A percentile compares a stretch with the other conserved stretches of the same genome.
phyloP scores from a whole-genome alignment of 2,329 filamentous ascomycete genomes.

The Fusarium cyanostomum region DNA sequence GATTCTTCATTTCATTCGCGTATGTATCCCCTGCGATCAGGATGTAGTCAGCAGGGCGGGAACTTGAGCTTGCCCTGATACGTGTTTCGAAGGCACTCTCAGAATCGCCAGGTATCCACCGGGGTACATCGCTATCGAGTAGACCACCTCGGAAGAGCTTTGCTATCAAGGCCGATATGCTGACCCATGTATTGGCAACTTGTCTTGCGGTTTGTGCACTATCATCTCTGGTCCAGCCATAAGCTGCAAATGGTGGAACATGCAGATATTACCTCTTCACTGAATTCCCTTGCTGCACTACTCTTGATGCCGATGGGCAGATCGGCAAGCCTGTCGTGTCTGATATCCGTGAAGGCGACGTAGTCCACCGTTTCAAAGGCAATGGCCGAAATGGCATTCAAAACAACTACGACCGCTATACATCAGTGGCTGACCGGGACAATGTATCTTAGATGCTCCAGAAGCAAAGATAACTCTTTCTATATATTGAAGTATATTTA shows the following conservation, averaged over 20 bases:
- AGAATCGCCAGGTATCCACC: conserved; percentile 3
- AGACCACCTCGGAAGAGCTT: conserved; percentile 3
- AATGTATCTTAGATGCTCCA: background rate
- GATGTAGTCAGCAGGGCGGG: conserved; percentile 5
- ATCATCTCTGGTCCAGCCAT: background rate
- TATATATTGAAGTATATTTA: too few relatives aligned
- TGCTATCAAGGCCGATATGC: background rate
- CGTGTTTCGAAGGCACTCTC: background rate
- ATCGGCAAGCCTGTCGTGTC: conserved; percentile 11
- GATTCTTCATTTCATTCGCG: background rate
- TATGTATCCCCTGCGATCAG: conserved; percentile 3
- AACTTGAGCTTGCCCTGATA: background rate
- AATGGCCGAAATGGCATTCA: background rate
- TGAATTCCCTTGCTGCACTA: background rate
- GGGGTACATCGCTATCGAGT: background rate
- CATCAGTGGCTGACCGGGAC: background rate
- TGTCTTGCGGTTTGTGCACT: background rate
- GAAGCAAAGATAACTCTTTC: background rate
- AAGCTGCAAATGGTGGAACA: background rate
- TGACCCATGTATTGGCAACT: conserved; percentile 4
- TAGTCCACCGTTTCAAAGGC: background rate
- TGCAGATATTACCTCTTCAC: background rate
- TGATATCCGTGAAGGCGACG: background rate
- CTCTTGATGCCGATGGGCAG: conserved; percentile 3
- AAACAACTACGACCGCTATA: background rate